Evolutionary conservation across 768 basidiomycete species (phyloP).

Genomic region (Leccinellum rugosiceps): DNA sequence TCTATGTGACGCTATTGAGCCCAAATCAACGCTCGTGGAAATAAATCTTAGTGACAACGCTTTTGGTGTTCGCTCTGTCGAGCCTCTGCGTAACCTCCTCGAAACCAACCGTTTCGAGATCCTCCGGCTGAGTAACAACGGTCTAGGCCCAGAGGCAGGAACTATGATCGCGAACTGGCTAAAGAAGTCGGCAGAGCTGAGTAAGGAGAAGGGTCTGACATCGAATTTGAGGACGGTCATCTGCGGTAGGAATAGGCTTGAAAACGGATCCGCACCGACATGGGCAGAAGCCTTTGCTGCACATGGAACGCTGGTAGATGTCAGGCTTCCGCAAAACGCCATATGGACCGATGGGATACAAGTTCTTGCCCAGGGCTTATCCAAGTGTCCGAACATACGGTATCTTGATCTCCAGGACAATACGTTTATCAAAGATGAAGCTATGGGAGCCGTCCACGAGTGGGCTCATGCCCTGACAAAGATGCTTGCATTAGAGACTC

Average conservation of each 20-base stretch:
- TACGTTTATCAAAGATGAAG: constrained; percentile 68
- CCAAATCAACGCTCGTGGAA: constrained; percentile 77
- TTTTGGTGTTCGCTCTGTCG: constrained; percentile 92
- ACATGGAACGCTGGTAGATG: constrained; percentile 77
- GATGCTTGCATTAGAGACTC: constrained; percentile 70
- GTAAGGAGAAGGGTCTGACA: constrained; percentile 59
- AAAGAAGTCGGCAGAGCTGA: constrained; percentile 66
- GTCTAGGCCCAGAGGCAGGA: constrained; percentile 89
- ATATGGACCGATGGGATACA: constrained; percentile 91
- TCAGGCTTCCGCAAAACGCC: constrained; percentile 97
- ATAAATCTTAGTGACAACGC: constrained; percentile 95
- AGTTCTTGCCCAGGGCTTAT: constrained; percentile 71
- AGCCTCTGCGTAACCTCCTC: constrained; percentile 90
- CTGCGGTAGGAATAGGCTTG: constrained; percentile 95
- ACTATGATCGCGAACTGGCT: constrained; percentile 82
- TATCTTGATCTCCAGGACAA: constrained; percentile 93
- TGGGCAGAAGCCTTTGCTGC: constrained; percentile 90
- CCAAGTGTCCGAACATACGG: constrained; percentile 61
- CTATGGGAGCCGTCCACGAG: constrained; percentile 50
- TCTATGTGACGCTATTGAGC: constrained; percentile 82
- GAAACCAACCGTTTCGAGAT: constrained; percentile 74
- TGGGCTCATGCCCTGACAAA: constrained; percentile 64
- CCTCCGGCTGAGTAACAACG: constrained; percentile 94
- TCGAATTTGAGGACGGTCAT: constrained; percentile 78
- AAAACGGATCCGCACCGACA: constrained; percentile 77